Evolutionary conservation across 352 stramenopile species (phyloP).

Genomic region (Saprolegnia parasitica): DNA sequence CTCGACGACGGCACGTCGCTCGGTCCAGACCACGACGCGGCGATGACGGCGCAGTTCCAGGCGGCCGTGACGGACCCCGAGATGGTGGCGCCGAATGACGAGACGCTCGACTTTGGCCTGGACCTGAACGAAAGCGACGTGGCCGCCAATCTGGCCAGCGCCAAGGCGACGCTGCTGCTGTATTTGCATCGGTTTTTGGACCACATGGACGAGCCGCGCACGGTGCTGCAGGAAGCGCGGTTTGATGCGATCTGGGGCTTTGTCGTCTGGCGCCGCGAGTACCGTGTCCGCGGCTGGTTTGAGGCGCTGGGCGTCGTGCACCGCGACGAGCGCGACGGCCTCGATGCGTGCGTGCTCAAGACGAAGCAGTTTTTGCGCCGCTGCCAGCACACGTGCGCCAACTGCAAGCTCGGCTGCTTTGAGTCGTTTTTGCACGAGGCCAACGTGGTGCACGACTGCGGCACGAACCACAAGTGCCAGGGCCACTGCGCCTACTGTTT

Average conservation of each 20-base stretch:
- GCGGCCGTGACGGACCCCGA: neutral
- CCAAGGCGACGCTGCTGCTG: neutral
- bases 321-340: constrained; percentile 38
- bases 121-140: constrained; percentile 13
- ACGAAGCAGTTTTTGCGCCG: constrained; percentile 53
- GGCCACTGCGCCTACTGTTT: constrained; percentile 52
- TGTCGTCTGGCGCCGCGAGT: constrained; percentile 45
- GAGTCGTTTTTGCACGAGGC: constrained; percentile 41
- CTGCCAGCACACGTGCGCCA: constrained; percentile 49
- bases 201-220: neutral
- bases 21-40: neutral
- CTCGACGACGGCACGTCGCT: neutral
- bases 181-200: neutral
- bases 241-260: constrained; percentile 63
- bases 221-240: constrained; percentile 29
- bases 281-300: constrained; percentile 37
- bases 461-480: constrained; percentile 43
- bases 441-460: constrained; percentile 43
- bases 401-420: constrained; percentile 62
- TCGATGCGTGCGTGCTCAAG: constrained; percentile 49
- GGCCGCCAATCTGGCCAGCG: neutral
- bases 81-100: neutral
- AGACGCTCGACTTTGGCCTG: constrained; percentile 11
- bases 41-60: neutral
- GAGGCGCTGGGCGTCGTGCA: constrained; percentile 39